phyloP scores from a whole-genome alignment of 164 flowering plant species.

The Magnolia officinalis region DNA sequence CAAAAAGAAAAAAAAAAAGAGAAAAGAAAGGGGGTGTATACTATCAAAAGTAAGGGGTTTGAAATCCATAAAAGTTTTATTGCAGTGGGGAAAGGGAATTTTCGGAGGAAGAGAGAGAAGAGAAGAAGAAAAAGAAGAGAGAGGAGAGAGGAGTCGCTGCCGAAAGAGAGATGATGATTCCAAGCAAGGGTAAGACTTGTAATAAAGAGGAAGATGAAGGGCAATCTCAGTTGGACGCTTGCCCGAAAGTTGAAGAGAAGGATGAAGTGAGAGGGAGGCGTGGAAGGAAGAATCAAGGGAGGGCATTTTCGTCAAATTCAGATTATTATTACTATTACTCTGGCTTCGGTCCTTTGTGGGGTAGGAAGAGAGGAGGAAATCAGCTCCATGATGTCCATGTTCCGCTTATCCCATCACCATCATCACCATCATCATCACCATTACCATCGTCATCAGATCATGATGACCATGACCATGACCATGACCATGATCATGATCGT shows the following conservation, averaged over 20 bases:
- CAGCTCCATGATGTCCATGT: not conserved
- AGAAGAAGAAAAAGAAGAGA: conserved; percentile 16
- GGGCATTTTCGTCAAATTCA: conserved; percentile 13
- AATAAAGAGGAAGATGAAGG: not conserved
- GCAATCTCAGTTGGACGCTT: not conserved
- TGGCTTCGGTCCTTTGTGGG: conserved; percentile 65
- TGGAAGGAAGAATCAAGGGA: not conserved
- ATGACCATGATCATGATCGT: conserved; percentile 6
- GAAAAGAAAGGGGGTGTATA: not conserved
- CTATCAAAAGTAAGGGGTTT: not conserved
- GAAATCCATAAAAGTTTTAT: too few species aligned
- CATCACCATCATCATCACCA: not conserved
- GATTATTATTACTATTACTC: conserved; percentile 64
- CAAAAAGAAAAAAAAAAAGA: not conserved
- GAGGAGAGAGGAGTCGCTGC: conserved; percentile 18
- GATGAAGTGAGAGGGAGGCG: conserved; percentile 23
- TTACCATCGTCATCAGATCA: not conserved
- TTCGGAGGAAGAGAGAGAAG: not conserved
- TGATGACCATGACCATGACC: conserved; percentile 1
- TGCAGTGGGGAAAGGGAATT: not conserved
- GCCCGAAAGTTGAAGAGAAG: conserved; percentile 34
- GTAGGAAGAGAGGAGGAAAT: conserved; percentile 41
- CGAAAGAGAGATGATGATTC: conserved; percentile 17
- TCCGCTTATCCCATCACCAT: not conserved
- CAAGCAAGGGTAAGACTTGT: not conserved